Base-by-base conservation (phyloP, 495 filamentous ascomycete genomes). In the Daldinia loculata region DNA sequence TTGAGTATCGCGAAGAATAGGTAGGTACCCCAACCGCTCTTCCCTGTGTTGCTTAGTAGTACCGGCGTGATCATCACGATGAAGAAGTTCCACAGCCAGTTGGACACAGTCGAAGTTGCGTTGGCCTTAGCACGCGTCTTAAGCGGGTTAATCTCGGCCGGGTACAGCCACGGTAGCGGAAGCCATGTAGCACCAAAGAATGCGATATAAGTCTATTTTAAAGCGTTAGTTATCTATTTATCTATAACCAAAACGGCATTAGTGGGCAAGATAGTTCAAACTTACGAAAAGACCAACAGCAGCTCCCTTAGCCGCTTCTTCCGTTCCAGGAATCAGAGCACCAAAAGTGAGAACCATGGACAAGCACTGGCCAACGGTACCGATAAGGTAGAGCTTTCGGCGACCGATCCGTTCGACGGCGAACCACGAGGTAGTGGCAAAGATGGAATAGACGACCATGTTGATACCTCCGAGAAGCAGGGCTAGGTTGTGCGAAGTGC, bases 311-410 rank as follows among this genome's bases (percentile, higher is more conserved):
- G 90, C 86, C 0, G 85, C 79, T 19, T 77, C 73, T 0, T 77
- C 34, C 3, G 80, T 80, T 9, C 80, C 85, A 2, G 90, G 89
- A 61, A 93, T 91, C 50, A 95, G 74, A 56, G 89, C 91, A 34
- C 78, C 85, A 71, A 93, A 94, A n/a, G 88, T 87, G 57, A 95
- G 85, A 22, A 92, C 84, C 92, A 95, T 94, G 36, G 87, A 84
- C 29, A 86, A 73, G 69, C 84, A 84, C 69, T 92, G 90, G 1
- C 90, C 90, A 8, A 89, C 65, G 48, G 87, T 87, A 60, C 90
- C 90, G 32, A 78, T 81, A 0, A 91, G 77, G 67, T 70, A 77
- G 27, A 91, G 80, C 71, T 90, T 90, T 19, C 90, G 86, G 22
- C 90, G 84, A 45, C 90, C 90, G 22, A 87, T 86, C n/a, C 81